A percentile compares a stretch with the other conserved stretches of the same genome.
Evolutionary conservation across 23 red algal species (phyloP).

Genomic region (Gracilaria caudata): DNA sequence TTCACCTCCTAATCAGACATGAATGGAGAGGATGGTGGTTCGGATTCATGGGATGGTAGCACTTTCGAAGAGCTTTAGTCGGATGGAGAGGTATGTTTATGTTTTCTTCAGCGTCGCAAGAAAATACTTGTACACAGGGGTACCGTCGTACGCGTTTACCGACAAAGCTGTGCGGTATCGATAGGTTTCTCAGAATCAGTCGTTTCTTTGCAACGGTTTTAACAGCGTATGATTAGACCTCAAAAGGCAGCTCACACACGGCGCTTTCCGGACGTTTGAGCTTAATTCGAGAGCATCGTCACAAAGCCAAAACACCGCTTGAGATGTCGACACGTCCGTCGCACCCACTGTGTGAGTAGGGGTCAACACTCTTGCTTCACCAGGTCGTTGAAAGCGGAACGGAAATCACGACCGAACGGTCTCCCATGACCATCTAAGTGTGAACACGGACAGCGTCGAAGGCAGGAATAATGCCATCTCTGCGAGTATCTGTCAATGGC

Average conservation of each 20-base stretch:
- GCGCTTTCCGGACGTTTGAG: background rate
- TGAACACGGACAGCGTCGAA: background rate
- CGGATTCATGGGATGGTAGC: too few relatives aligned
- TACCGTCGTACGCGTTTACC: too few relatives aligned
- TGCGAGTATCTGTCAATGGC: conserved; percentile 23
- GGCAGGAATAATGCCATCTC: conserved; percentile 9
- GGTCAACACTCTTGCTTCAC: background rate
- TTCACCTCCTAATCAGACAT: too few relatives aligned
- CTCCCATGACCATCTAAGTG: background rate
- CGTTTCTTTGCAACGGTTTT: background rate
- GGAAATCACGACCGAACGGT: background rate
- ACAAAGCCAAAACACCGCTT: background rate
- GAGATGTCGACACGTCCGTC: background rate
- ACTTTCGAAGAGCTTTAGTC: too few relatives aligned
- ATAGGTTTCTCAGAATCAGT: background rate
- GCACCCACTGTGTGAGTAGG: background rate
- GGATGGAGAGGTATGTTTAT: too few relatives aligned
- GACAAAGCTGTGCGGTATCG: background rate
- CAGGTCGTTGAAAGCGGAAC: background rate
- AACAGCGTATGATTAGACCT: background rate
- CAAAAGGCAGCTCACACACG: background rate
- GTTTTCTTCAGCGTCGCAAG: too few relatives aligned
- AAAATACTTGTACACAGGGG: too few relatives aligned
- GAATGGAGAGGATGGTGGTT: too few relatives aligned
- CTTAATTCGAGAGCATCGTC: conserved; percentile 12